phyloP scores from a whole-genome alignment of 2,329 filamentous ascomycete species.

The Celoporthe dispersa region DNA sequence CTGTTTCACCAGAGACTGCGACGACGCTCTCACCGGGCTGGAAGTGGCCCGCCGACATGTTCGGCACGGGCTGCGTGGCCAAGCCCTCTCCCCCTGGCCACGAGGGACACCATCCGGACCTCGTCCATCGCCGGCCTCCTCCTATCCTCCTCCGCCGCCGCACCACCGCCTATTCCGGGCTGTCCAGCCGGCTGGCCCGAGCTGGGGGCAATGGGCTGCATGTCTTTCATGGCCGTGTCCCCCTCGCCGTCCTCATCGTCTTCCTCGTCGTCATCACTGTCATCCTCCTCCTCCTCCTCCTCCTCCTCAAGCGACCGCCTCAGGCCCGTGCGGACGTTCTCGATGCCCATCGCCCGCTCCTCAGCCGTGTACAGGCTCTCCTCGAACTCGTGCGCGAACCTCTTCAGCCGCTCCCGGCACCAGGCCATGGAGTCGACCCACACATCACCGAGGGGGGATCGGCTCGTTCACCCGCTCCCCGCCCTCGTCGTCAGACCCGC shows the following conservation, averaged over 20 bases:
- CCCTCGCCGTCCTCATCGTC: slow-evolving; percentile 47
- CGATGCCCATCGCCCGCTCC: slow-evolving; percentile 68
- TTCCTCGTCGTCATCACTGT: slow-evolving; percentile 58
- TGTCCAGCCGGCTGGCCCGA: slow-evolving; percentile 16
- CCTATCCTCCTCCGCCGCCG: slow-evolving; percentile 7
- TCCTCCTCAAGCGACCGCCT: slow-evolving; percentile 57
- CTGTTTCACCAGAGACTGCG: neutral
- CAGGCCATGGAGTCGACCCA: slow-evolving; percentile 43
- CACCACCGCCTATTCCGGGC: slow-evolving; percentile 9
- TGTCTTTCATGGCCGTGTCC: slow-evolving; percentile 39
- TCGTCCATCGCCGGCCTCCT: slow-evolving; percentile 3
- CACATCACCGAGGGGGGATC: slow-evolving; percentile 41
- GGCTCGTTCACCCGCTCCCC: slow-evolving; percentile 43
- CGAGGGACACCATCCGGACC: neutral
- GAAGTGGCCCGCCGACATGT: neutral
- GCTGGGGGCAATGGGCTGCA: slow-evolving; percentile 16
- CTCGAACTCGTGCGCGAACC: slow-evolving; percentile 52
- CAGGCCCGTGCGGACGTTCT: slow-evolving; percentile 75
- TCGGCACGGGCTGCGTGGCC: neutral
- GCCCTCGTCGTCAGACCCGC: slow-evolving; percentile 40
- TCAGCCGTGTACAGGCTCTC: slow-evolving; percentile 73
- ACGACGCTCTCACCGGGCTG: neutral
- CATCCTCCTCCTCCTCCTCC: slow-evolving; percentile 62
- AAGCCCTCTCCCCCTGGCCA: neutral
- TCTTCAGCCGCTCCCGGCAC: slow-evolving; percentile 38